Evolutionary conservation across 2,329 filamentous ascomycete genomes (phyloP).

Genomic region (Verticillium nubilum): DNA sequence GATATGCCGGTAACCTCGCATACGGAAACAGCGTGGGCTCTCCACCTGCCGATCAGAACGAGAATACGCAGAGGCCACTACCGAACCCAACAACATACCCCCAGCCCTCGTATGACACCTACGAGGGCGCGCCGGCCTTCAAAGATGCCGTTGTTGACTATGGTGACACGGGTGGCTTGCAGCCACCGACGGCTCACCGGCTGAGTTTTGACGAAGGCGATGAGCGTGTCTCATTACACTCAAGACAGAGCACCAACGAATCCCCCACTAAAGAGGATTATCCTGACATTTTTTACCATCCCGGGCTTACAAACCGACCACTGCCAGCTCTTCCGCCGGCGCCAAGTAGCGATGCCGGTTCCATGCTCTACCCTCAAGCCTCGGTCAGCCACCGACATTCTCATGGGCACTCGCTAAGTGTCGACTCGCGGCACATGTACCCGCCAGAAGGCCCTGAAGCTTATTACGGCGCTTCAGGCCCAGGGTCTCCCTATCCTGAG

Average conservation of each 20-base stretch:
- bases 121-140: slow-evolving; percentile 34
- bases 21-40: slow-evolving; percentile 45
- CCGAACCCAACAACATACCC: slow-evolving; percentile 32
- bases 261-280: slow-evolving; percentile 68
- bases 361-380: slow-evolving; percentile 41
- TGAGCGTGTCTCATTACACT: slow-evolving; percentile 58
- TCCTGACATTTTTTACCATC: slow-evolving; percentile 91
- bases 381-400: slow-evolving; percentile 31
- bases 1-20: slow-evolving; percentile 50
- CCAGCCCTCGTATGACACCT: slow-evolving; percentile 30
- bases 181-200: slow-evolving; percentile 66
- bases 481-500: slow-evolving; percentile 32
- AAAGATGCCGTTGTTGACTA: slow-evolving; percentile 73
- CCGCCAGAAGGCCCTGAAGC: slow-evolving; percentile 42
- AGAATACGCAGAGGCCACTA: slow-evolving; percentile 41
- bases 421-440: slow-evolving; percentile 35
- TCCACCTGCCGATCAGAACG: slow-evolving; percentile 31
- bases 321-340: slow-evolving; percentile 52
- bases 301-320: slow-evolving; percentile 63
- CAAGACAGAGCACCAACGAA: slow-evolving; percentile 55
- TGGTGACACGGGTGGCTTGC: slow-evolving; percentile 82
- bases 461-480: slow-evolving; percentile 29
- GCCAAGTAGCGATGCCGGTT: slow-evolving; percentile 56
- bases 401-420: slow-evolving; percentile 43
- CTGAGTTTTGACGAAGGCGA: slow-evolving; percentile 93